Conservation (phyloP, 73 alveolate species). For the Halteria grandinella region DNA sequence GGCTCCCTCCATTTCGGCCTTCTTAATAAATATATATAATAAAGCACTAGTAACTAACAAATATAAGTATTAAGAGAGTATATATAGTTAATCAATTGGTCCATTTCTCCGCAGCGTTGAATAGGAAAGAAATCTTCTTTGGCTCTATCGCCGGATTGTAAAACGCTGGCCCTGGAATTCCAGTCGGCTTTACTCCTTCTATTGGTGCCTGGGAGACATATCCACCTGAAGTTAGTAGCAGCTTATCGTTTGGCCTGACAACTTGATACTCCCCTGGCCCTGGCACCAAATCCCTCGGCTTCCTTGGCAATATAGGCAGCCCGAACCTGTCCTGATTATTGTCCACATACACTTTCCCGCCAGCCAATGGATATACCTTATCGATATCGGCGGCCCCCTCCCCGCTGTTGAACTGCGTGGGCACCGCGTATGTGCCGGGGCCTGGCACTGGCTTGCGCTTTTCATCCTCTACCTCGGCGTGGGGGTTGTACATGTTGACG, state of each 20-base stretch:
- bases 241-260: too few relatives aligned
- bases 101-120: constrained; percentile 72
- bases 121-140: constrained; percentile 58
- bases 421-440: constrained; percentile 68
- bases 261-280: constrained; percentile 75
- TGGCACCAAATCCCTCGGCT: constrained; percentile 37
- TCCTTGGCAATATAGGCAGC: constrained; percentile 50
- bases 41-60: background rate
- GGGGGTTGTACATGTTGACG: constrained; percentile 78
- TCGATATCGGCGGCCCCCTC: background rate
- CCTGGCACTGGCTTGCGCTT: constrained; percentile 62
- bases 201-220: background rate
- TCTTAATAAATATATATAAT: too few relatives aligned
- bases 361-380: constrained; percentile 2
- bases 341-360: constrained; percentile 31
- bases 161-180: constrained; percentile 86
- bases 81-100: constrained; percentile 6
- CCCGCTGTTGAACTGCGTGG: constrained; percentile 9
- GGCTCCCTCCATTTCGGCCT: background rate
- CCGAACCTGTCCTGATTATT: constrained; percentile 64
- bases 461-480: constrained; percentile 54
- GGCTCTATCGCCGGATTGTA: constrained; percentile 73
- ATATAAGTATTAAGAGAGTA: background rate
- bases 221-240: too few relatives aligned
- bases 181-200: background rate